These are phyloP conservation scores for Arthrobotrys iridis DNA, from an alignment of 2,329 filamentous ascomycete genomes.

Conservation along the genomic window DNA sequence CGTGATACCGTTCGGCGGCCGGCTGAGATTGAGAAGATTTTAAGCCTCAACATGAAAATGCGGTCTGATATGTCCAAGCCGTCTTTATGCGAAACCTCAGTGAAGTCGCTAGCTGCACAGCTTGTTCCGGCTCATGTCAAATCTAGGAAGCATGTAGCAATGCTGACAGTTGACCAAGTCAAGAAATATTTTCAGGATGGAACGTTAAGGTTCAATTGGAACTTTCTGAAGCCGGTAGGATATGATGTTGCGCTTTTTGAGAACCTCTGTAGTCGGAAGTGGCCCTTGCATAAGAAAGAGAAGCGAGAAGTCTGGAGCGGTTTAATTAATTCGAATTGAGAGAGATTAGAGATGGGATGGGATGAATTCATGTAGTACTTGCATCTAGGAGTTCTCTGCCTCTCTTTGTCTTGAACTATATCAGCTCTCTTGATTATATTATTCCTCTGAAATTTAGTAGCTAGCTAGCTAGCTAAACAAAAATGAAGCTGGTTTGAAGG, in stretches of 20 bases:
- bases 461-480: too few species aligned
- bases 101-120: constrained; percentile 7
- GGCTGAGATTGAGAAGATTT: neutral
- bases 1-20: neutral
- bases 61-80: too few species aligned
- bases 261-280: constrained; percentile 12
- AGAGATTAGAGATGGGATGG: too few species aligned
- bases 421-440: too few species aligned
- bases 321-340: too few species aligned
- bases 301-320: neutral
- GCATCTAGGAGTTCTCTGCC: too few species aligned
- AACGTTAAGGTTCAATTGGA: constrained; percentile 22
- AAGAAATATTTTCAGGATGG: constrained; percentile 20
- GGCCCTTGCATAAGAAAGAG: constrained; percentile 7
- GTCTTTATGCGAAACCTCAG: neutral
- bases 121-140: constrained; percentile 10
- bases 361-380: too few species aligned
- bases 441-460: too few species aligned
- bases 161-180: neutral
- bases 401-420: too few species aligned
- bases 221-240: constrained; percentile 26
- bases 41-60: neutral
- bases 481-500: too few species aligned
- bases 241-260: constrained; percentile 10
- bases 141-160: neutral